Percentiles rank a stretch among this genome's conserved stretches.
Conservation (phyloP, 257 asterid species). For the Solanum etuberosum region DNA sequence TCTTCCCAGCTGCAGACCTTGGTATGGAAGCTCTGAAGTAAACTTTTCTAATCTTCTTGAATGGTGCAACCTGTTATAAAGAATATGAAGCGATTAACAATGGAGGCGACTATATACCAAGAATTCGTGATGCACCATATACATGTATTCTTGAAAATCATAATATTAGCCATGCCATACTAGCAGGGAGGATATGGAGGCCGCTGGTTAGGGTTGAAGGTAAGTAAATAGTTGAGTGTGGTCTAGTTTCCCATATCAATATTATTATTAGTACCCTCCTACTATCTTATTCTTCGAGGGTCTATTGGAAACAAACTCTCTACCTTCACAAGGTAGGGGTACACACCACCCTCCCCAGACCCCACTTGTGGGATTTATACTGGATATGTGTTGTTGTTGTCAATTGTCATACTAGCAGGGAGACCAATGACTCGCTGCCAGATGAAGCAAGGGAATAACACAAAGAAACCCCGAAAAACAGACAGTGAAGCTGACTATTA, state of each 20-base stretch:
- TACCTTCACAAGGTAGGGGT: background rate
- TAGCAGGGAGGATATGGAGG: background rate
- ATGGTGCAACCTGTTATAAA: slow-evolving; percentile 58
- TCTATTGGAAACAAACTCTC: background rate
- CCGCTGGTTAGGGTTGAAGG: background rate
- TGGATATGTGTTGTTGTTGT: background rate
- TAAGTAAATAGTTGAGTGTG: background rate
- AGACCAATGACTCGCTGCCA: background rate
- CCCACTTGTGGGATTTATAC: background rate
- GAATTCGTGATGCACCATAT: background rate
- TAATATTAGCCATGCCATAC: background rate
- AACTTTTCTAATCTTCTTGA: slow-evolving; percentile 75
- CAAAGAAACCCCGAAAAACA: background rate
- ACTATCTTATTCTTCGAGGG: background rate
- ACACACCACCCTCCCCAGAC: background rate
- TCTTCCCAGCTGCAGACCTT: slow-evolving; percentile 56
- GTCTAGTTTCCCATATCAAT: background rate
- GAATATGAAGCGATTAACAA: background rate
- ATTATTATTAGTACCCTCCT: background rate
- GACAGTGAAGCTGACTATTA: slow-evolving; percentile 1
- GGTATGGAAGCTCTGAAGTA: slow-evolving; percentile 40
- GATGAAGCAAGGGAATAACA: background rate
- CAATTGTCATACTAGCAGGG: background rate
- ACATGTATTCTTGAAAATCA: background rate
- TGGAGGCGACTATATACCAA: background rate